Percentiles rank a stretch among this genome's conserved stretches.
Conservation (phyloP, 2,329 filamentous ascomycete genomes). For the Aspergillus proliferans region DNA sequence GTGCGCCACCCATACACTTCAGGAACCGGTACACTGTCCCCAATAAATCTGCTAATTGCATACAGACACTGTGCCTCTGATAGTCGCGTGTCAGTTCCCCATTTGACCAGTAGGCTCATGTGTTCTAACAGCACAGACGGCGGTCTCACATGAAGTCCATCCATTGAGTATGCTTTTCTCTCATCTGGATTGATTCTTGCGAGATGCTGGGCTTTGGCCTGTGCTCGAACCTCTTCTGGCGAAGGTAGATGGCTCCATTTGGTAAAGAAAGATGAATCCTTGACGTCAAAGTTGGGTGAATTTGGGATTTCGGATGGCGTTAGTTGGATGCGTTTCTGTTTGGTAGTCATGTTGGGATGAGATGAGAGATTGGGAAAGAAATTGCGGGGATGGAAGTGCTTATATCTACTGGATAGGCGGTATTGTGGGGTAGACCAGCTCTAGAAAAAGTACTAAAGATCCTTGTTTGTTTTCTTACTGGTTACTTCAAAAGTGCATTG, state of each 20-base stretch:
- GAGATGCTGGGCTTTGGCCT: constrained; percentile 11
- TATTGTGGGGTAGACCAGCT: too few relatives aligned
- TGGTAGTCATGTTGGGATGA: background rate
- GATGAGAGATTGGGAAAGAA: too few relatives aligned
- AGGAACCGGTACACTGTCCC: constrained; percentile 26
- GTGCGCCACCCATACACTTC: constrained; percentile 32
- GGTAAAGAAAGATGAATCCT: constrained; percentile 15
- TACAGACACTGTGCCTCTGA: constrained; percentile 28
- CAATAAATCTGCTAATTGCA: constrained; percentile 15
- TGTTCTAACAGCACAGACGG: constrained; percentile 22
- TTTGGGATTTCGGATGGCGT: constrained; percentile 9
- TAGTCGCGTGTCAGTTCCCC: constrained; percentile 18
- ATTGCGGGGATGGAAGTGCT: too few relatives aligned
- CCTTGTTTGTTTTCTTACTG: too few relatives aligned
- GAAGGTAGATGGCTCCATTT: constrained; percentile 14
- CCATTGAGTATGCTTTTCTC: constrained; percentile 5
- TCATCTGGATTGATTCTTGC: constrained; percentile 8
- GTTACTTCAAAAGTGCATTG: too few relatives aligned
- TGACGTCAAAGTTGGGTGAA: constrained; percentile 11
- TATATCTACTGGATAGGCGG: too few relatives aligned
- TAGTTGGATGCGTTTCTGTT: background rate
- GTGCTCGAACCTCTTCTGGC: constrained; percentile 11
- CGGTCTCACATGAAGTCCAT: constrained; percentile 8
- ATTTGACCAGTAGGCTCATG: constrained; percentile 30
- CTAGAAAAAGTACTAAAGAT: too few relatives aligned